Percentiles rank a stretch among this genome's conserved stretches.
These are phyloP conservation scores for Nepenthes mirabilis DNA, from an alignment of 148 eudicot species.

Conservation along the genomic window DNA sequence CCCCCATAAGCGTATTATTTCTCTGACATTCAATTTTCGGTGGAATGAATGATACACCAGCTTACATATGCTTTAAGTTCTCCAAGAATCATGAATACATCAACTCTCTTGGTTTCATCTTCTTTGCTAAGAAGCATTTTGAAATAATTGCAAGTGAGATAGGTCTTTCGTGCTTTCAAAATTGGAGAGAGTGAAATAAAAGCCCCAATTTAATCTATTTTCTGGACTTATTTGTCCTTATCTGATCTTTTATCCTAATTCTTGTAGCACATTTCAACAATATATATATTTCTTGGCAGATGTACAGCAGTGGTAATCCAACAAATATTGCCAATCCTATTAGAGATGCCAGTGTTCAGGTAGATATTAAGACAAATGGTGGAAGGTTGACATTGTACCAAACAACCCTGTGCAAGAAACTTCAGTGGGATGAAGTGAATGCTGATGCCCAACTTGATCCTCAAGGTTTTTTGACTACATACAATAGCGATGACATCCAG, in stretches of 20 bases:
- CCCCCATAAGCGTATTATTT: no score
- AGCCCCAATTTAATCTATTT: no score
- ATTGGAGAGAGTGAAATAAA: no score
- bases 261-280: neutral
- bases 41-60: no score
- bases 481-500: conserved; percentile 64
- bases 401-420: conserved; percentile 70
- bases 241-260: neutral
- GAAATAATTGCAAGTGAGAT: no score
- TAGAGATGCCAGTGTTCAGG: conserved; percentile 82
- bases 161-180: no score
- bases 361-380: conserved; percentile 67
- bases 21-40: no score
- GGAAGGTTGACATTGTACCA: conserved; percentile 77
- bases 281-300: conserved; percentile 33
- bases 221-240: neutral
- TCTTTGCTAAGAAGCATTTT: no score
- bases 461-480: conserved; percentile 50
- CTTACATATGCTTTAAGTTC: no score
- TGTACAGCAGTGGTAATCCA: conserved; percentile 99
- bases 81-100: no score
- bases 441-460: conserved; percentile 40
- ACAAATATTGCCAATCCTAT: conserved; percentile 94
- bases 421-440: conserved; percentile 45
- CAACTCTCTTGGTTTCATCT: no score